A percentile compares a stretch with the other conserved stretches of the same genome.
Evolutionary conservation across 352 stramenopile genomes (phyloP).

Genomic region (Globisporangium polare): DNA sequence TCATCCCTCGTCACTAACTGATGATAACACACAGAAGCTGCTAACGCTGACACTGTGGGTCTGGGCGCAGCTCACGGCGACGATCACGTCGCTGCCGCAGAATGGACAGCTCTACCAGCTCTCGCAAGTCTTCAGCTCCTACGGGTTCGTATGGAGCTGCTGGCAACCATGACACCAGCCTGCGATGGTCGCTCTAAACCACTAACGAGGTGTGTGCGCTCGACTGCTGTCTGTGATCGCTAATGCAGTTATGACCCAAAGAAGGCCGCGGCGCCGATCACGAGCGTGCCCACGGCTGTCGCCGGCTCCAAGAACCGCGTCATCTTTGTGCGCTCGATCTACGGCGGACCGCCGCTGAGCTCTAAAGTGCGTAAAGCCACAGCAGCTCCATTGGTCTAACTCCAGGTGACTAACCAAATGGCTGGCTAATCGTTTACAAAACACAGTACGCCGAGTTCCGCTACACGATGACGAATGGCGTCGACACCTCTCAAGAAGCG

Average conservation of each 20-base stretch:
- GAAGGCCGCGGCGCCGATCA: constrained; percentile 49
- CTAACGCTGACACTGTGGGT: background rate
- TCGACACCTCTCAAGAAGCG: constrained; percentile 54
- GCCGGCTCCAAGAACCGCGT: constrained; percentile 85
- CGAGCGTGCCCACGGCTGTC: constrained; percentile 45
- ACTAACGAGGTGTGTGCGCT: background rate
- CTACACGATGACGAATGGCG: constrained; percentile 79
- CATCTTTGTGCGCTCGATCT: constrained; percentile 75
- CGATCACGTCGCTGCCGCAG: constrained; percentile 79
- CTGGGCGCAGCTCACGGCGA: constrained; percentile 49
- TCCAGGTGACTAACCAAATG: no score
- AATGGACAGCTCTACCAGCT: constrained; percentile 87
- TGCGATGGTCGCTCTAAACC: background rate
- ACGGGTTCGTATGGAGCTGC: constrained; percentile 46
- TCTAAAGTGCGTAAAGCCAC: constrained; percentile 43
- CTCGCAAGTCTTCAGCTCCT: constrained; percentile 84
- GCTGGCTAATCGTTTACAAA: no score
- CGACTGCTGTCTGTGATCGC: background rate
- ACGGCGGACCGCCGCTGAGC: constrained; percentile 46
- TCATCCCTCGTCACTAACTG: no score
- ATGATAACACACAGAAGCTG: no score
- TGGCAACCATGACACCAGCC: background rate
- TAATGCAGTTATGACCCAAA: constrained; percentile 76
- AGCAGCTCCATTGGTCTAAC: no score
- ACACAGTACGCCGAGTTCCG: constrained; percentile 87